phyloP scores from a whole-genome alignment of 805 yeast genomes.

The Tetrapisispora nanseiensis region DNA sequence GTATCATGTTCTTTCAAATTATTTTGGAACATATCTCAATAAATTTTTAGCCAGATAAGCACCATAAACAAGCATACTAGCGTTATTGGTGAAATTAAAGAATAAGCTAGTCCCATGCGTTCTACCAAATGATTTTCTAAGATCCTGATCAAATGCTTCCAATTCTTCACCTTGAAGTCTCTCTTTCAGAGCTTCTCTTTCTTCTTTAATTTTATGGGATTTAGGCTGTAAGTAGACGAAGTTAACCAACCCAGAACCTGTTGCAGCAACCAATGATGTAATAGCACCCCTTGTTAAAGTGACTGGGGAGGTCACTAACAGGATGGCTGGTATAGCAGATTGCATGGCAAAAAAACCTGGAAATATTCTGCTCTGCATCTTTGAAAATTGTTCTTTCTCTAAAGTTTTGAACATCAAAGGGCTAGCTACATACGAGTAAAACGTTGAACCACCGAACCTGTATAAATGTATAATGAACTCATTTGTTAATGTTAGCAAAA shows the following conservation, averaged over 20 bases:
- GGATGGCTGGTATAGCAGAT: constrained; percentile 51
- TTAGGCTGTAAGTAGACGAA: constrained; percentile 55
- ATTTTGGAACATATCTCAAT: constrained; percentile 26
- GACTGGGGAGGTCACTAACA: constrained; percentile 67
- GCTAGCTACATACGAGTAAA: constrained; percentile 66
- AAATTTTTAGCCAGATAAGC: constrained; percentile 36
- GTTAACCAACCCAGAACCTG: constrained; percentile 57
- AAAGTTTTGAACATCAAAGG: constrained; percentile 72
- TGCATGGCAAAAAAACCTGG: constrained; percentile 78
- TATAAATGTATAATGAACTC: too few relatives aligned
- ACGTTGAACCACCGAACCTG: constrained; percentile 58
- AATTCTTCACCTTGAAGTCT: constrained; percentile 3
- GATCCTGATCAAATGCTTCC: constrained; percentile 9
- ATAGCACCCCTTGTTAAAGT: constrained; percentile 34
- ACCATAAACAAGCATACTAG: constrained; percentile 65
- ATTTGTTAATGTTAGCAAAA: too few relatives aligned
- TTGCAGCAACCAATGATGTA: constrained; percentile 32
- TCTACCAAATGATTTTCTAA: constrained; percentile 65
- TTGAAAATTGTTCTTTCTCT: constrained; percentile 67
- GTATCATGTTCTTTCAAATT: neutral
- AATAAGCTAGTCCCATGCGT: constrained; percentile 69
- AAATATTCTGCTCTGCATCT: constrained; percentile 66
- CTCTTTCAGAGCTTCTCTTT: constrained; percentile 24
- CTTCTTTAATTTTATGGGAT: constrained; percentile 46
- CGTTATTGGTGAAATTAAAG: constrained; percentile 51